Evolutionary conservation across 352 stramenopile species (phyloP).

Genomic region (Blastocystis sp.): DNA sequence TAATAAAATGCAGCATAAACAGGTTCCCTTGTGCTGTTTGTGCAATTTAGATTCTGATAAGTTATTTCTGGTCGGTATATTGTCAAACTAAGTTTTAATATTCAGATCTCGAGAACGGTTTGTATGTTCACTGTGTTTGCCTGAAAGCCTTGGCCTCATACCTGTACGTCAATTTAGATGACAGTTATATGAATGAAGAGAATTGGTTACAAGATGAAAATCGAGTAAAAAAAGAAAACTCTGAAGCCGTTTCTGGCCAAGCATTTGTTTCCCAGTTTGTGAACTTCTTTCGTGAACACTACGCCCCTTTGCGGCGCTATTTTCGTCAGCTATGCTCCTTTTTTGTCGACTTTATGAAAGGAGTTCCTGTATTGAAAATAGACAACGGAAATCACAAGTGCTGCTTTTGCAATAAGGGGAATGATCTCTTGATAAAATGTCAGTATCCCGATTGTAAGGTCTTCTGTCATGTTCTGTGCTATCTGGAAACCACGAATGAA

Average conservation of each 20-base stretch:
- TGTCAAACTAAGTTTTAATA: background rate
- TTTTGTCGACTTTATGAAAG: background rate
- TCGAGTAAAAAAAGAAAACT: background rate
- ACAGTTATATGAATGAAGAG: background rate
- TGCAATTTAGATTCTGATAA: background rate
- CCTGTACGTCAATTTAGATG: background rate
- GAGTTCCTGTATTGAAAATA: background rate
- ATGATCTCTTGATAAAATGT: constrained; percentile 17
- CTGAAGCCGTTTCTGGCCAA: background rate
- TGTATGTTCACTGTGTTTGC: constrained; percentile 30
- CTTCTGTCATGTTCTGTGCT: constrained; percentile 9
- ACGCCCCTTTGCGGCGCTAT: background rate
- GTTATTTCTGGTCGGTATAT: background rate
- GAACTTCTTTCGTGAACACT: background rate
- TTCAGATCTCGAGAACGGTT: background rate
- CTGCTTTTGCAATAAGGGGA: background rate
- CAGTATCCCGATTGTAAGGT: background rate
- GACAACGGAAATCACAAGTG: background rate
- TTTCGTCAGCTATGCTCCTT: background rate
- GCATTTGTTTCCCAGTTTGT: background rate
- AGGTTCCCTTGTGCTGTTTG: background rate
- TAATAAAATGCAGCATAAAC: background rate
- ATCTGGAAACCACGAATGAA: background rate
- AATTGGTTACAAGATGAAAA: background rate
- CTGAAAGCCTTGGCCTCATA: constrained; percentile 23